Base-by-base conservation (phyloP, 2,329 filamentous ascomycete genomes). In the Phoma sp. region DNA sequence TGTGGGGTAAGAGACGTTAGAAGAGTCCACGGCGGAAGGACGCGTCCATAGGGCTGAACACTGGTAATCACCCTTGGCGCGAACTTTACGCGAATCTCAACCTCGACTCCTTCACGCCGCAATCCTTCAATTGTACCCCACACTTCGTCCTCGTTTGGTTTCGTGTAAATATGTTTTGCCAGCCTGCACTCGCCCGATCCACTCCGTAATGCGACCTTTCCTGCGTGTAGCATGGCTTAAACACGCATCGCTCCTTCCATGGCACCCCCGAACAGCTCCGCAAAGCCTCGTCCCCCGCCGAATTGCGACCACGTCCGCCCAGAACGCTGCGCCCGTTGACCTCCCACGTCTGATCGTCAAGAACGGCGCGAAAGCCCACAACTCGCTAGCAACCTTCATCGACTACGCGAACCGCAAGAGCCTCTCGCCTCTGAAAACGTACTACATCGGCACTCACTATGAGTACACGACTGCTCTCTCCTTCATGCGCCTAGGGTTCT, bases 371-470 rank as follows among this genome's bases (percentile, higher is more conserved):
- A 43, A 53, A 15, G 73, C 84, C 38, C 90, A 93, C 71, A 77
- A 84, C 60, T 83, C 88, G 65, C 79, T 92, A 4, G 61, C 78
- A 1, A 84, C 86, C 0, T 93, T 92, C 70, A 72, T 89, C 23
- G 77, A 81, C 21, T 87, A 92, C 71, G 87, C 87, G 5, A 71
- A 80, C 17, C 82, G 83, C 42, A 81, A 77, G 0, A 78, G 81
- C 1, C 78, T 92, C 18, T 80, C 84, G 58, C 72, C 77, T 1
- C 75, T 72, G 4, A 85, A 83, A 14, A 86, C 84, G 0, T 81
- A 86, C 37, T 93, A 87, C 69, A 78, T 87, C 34, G 91, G 91
- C 60, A 93, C 90, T 0, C 84, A 84, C 70, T 93, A 90, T 76
- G 91, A 95, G 73, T 93, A 93, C 77, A 85, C 80, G 0, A 83